These are phyloP conservation scores for Lactarius akahatsu DNA, from an alignment of 768 basidiomycete species.

Conservation along the genomic window DNA sequence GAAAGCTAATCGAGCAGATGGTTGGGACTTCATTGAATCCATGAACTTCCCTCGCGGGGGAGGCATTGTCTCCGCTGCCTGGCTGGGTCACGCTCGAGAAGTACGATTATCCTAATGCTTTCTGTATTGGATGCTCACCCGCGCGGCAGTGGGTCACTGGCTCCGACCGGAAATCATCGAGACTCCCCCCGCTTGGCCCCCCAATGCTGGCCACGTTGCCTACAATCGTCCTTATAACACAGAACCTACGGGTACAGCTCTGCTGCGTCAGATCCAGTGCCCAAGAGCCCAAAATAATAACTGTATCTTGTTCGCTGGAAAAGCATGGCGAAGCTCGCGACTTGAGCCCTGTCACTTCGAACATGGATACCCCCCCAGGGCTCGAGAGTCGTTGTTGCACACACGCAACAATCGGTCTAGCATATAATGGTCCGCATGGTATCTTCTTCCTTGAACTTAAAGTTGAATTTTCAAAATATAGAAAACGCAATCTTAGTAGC, in stretches of 20 bases:
- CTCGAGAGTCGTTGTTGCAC: conserved; percentile 20
- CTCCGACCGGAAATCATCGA: conserved; percentile 12
- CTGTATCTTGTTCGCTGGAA: conserved; percentile 25
- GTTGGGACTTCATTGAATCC: conserved; percentile 57
- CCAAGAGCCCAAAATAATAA: conserved; percentile 14
- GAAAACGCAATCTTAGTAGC: conserved; percentile 28
- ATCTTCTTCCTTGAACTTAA: not conserved
- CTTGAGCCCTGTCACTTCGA: not conserved
- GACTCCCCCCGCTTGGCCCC: conserved; percentile 29
- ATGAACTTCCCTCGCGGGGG: conserved; percentile 53
- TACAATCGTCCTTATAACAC: conserved; percentile 24
- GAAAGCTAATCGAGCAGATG: conserved; percentile 59
- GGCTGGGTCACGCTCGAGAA: conserved; percentile 61
- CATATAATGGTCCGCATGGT: conserved; percentile 23
- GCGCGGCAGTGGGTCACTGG: conserved; percentile 22
- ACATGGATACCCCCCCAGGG: conserved; percentile 2
- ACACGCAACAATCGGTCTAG: conserved; percentile 27
- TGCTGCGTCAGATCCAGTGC: conserved; percentile 4
- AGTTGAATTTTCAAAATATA: conserved; percentile 9
- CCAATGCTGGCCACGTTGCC: conserved; percentile 19
- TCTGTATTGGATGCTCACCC: not conserved
- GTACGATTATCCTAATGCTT: conserved; percentile 37
- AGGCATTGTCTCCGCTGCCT: conserved; percentile 61
- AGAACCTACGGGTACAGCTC: conserved; percentile 25
- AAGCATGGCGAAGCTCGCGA: conserved; percentile 23